Evolutionary conservation across 176 grass and related monocot species (phyloP), one percentile per base, ranked within the genome.

Genomic region (Metroxylon sagu): DNA sequence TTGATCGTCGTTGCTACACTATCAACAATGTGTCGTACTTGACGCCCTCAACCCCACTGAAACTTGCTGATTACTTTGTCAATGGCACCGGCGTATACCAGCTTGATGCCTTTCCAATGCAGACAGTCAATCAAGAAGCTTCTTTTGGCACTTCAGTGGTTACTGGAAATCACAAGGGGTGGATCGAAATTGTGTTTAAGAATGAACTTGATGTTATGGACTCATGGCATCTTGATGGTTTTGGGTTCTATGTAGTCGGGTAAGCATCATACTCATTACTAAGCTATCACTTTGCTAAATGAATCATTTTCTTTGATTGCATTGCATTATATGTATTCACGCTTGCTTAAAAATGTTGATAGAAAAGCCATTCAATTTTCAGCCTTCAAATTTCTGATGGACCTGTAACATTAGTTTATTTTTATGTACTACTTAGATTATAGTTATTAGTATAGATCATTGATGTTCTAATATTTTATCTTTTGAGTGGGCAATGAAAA

Each of bases 171-270:
- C 58, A 60, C 7, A 35, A 60, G 28, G 28, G 58, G 5, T 31
- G 58, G 58, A n/a, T 60, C 15, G 58, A 60, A 17, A 19, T 60
- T 60, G 58, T 60, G 17, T 60, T 60, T 28, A 60, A 18, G 27
- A 60, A 60, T 60, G 58, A 29, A 8, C 14, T 59, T 17, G 57
- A 59, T 59, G 12, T 30, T 29, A 59, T 59, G 57, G 57, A 59
- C 17, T 30, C 57, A 15, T 59, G 57, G 57, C 57, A 59, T 59
- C 57, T 59, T 59, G 57, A 59, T 59, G 57, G 57, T 29, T 59
- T 59, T 16, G 25, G 57, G 25, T 59, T 59, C 57, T 59, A 59
- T 18, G 57, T 59, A 16, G 57, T 59, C 6, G 57, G 57, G 57
- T 59, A 59, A 59, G 26, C 23, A 18, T 59, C 57, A 3, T 30